Evolutionary conservation across 176 grass and related monocot genomes (phyloP).

Genomic region (Hyparrhenia diplandra): DNA sequence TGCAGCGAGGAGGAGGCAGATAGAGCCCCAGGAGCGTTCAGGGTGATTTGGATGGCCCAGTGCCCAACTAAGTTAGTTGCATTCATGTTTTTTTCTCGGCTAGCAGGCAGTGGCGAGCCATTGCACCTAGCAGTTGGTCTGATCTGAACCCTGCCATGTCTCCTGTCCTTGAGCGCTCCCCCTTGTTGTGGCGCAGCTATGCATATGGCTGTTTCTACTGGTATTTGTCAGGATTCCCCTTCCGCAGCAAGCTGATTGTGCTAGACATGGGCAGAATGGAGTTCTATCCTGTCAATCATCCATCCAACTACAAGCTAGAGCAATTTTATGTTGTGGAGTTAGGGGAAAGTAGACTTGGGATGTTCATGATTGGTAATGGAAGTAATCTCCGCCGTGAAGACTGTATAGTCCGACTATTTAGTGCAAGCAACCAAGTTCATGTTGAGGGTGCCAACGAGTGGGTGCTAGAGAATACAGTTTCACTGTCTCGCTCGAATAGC

Average conservation of each 20-base stretch:
- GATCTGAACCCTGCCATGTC: background rate
- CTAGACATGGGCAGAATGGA: conserved; percentile 17
- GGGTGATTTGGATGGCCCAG: conserved; percentile 23
- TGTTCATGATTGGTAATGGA: too few relatives aligned
- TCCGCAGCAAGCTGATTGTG: background rate
- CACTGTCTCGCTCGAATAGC: background rate
- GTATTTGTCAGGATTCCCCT: background rate
- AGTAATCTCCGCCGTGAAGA: too few relatives aligned
- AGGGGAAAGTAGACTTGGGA: too few relatives aligned
- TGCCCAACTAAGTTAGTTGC: conserved; percentile 2
- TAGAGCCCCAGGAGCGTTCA: background rate
- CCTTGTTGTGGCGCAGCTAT: background rate
- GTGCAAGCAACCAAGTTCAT: too few relatives aligned
- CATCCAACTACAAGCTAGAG: background rate
- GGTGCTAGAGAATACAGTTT: too few relatives aligned
- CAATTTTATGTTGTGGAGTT: background rate
- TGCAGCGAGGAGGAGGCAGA: background rate
- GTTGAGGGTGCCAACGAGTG: too few relatives aligned
- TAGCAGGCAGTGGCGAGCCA: conserved; percentile 3
- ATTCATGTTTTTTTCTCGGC: conserved; percentile 27
- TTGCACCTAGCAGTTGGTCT: background rate
- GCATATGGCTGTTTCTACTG: conserved; percentile 25
- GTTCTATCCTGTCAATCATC: conserved; percentile 4
- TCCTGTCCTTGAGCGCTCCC: background rate
- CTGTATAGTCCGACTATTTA: too few relatives aligned